Percentiles rank a stretch among this genome's conserved stretches.
Conservation (phyloP, 2,329 filamentous ascomycete genomes). For the Daldinia eschscholtzii region DNA sequence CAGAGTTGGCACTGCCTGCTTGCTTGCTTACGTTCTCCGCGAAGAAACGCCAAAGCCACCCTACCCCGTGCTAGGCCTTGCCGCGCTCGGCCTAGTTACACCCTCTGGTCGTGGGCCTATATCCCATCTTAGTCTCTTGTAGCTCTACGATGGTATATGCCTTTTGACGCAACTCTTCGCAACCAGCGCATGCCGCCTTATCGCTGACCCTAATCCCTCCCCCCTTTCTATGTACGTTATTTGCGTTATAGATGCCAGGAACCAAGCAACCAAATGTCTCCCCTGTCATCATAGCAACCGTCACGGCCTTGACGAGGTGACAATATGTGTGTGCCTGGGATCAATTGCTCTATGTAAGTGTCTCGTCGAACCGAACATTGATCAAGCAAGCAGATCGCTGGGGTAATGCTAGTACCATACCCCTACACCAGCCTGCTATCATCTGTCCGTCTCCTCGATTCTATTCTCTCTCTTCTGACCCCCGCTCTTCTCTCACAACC, state of each 20-base stretch:
- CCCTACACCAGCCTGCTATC: slow-evolving; percentile 30
- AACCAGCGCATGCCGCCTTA: slow-evolving; percentile 34
- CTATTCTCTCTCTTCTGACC: slow-evolving; percentile 33
- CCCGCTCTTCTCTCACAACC: slow-evolving; percentile 36
- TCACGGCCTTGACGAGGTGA: slow-evolving; percentile 23
- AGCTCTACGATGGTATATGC: slow-evolving; percentile 18
- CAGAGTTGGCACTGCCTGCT: slow-evolving; percentile 39
- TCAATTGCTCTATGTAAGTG: slow-evolving; percentile 39
- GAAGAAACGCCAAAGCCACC: slow-evolving; percentile 42
- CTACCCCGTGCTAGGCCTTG: slow-evolving; percentile 37
- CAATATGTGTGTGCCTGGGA: slow-evolving; percentile 29
- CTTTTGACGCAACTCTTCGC: slow-evolving; percentile 37
- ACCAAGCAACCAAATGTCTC: slow-evolving; percentile 35
- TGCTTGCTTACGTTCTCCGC: slow-evolving; percentile 31
- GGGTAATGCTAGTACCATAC: slow-evolving; percentile 36
- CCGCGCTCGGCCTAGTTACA: slow-evolving; percentile 37
- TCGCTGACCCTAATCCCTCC: slow-evolving; percentile 28
- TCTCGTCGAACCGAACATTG: slow-evolving; percentile 40
- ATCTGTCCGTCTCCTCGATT: slow-evolving; percentile 34
- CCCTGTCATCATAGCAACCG: slow-evolving; percentile 37
- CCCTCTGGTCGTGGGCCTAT: slow-evolving; percentile 26
- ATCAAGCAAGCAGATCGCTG: slow-evolving; percentile 43
- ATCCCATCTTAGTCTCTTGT: slow-evolving; percentile 23
- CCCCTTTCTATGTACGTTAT: slow-evolving; percentile 22
- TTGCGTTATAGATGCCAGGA: slow-evolving; percentile 42